Conservation (phyloP, 768 basidiomycete genomes). For the Russula foetens region DNA sequence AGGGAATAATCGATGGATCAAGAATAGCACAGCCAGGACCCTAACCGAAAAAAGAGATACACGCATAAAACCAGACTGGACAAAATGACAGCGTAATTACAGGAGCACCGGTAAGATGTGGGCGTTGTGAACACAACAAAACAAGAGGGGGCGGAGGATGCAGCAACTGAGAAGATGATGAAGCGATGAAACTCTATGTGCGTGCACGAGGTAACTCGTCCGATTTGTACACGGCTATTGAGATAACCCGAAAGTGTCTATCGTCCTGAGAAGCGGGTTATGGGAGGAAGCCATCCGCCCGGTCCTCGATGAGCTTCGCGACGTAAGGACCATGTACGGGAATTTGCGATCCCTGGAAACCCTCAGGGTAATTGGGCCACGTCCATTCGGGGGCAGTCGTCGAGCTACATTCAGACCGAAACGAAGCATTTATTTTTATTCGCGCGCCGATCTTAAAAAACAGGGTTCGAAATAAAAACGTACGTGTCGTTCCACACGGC, state of each 20-base stretch:
- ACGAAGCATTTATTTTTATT: too few species aligned
- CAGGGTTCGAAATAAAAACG: slow-evolving; percentile 11
- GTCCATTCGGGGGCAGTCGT: slow-evolving; percentile 41
- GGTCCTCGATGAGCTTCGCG: slow-evolving; percentile 64
- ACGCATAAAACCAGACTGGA: not conserved
- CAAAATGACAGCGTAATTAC: not conserved
- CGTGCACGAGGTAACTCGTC: not conserved
- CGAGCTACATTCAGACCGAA: slow-evolving; percentile 20
- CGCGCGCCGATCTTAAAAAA: not conserved
- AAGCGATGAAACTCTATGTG: not conserved
- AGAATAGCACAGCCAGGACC: not conserved
- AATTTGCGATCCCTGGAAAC: slow-evolving; percentile 75
- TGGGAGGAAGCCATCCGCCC: slow-evolving; percentile 34
- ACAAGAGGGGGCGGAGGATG: too few species aligned
- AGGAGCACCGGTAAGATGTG: not conserved
- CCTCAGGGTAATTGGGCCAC: slow-evolving; percentile 67
- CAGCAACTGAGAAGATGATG: not conserved
- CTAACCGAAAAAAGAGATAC: not conserved
- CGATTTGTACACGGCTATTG: not conserved
- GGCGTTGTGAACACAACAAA: too few species aligned
- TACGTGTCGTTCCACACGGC: slow-evolving; percentile 79
- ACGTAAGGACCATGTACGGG: slow-evolving; percentile 62
- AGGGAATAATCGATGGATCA: not conserved
- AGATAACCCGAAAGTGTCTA: too few species aligned
- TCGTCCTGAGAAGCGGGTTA: too few species aligned